Evolutionary conservation across 2,329 filamentous ascomycete species (phyloP).

Genomic region (Aspergillus quadrilineatus): DNA sequence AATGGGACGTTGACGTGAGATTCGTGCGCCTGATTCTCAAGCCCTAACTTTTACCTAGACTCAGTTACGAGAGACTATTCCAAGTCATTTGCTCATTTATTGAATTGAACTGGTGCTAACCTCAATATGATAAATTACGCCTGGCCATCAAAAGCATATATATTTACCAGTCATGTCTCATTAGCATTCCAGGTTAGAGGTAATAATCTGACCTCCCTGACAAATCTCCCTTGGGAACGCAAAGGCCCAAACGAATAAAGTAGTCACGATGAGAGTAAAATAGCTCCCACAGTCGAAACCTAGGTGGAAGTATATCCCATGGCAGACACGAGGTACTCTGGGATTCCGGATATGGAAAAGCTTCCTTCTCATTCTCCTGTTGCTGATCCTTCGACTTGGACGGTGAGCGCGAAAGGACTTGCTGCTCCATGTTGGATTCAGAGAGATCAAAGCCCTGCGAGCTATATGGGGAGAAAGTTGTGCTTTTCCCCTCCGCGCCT

Average conservation of each 20-base stretch:
- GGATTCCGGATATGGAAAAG: not conserved
- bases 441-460: not conserved
- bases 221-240: constrained; percentile 69
- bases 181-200: not conserved
- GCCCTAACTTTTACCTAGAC: not conserved
- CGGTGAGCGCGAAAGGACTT: not conserved
- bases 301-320: constrained; percentile 38
- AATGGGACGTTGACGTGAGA: not conserved
- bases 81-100: no score
- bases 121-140: no score
- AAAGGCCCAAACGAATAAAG: constrained; percentile 90
- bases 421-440: not conserved
- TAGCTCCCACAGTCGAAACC: constrained; percentile 83
- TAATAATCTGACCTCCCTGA: constrained; percentile 16
- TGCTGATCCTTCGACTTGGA: not conserved
- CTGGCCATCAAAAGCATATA: no score
- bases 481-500: constrained; percentile 47
- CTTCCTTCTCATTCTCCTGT: not conserved
- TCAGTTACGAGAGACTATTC: no score
- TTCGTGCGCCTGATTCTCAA: not conserved
- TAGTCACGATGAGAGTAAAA: constrained; percentile 95
- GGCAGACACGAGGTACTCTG: constrained; percentile 9
- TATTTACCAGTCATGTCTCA: not conserved
- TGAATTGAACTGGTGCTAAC: no score
- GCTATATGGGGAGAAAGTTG: not conserved